These are phyloP conservation scores for Tylopilus rubrobrunneus DNA, from an alignment of 768 basidiomycete species.

Conservation along the genomic window DNA sequence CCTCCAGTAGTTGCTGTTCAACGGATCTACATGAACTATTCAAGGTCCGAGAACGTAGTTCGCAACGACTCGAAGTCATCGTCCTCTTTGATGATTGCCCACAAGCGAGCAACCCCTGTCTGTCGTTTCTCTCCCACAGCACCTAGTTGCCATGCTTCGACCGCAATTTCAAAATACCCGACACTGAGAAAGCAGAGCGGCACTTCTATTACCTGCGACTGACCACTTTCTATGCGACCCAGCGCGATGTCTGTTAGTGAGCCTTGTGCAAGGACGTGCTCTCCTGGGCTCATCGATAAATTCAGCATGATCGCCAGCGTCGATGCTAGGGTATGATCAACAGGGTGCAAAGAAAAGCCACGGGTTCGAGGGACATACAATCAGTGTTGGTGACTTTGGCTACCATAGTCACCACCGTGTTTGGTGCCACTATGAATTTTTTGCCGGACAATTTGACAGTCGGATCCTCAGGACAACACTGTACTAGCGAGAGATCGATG, in stretches of 20 bases:
- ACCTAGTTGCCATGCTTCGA: constrained; percentile 32
- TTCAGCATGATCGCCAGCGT: constrained; percentile 51
- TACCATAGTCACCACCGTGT: constrained; percentile 62
- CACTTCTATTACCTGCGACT: constrained; percentile 47
- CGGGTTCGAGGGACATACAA: constrained; percentile 42
- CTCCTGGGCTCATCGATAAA: constrained; percentile 52
- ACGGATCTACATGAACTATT: constrained; percentile 1
- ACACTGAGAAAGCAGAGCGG: constrained; percentile 70
- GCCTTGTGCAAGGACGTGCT: constrained; percentile 71
- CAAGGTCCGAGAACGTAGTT: background rate
- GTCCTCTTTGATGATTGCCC: constrained; percentile 13
- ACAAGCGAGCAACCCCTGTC: constrained; percentile 22
- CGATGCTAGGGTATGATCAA: constrained; percentile 39
- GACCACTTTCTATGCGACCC: constrained; percentile 56
- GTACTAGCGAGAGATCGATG: constrained; percentile 51
- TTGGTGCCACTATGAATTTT: constrained; percentile 49
- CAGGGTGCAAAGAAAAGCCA: background rate
- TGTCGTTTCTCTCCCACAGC: constrained; percentile 8
- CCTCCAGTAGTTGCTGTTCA: background rate
- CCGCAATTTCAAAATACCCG: constrained; percentile 55
- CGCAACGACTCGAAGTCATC: background rate
- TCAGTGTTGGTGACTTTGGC: constrained; percentile 61
- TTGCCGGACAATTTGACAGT: constrained; percentile 23
- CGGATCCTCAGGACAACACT: constrained; percentile 24
- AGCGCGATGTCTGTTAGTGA: constrained; percentile 55